These are phyloP conservation scores for Hemileccinum rubropunctum DNA, from an alignment of 768 basidiomycete genomes.

Conservation along the genomic window DNA sequence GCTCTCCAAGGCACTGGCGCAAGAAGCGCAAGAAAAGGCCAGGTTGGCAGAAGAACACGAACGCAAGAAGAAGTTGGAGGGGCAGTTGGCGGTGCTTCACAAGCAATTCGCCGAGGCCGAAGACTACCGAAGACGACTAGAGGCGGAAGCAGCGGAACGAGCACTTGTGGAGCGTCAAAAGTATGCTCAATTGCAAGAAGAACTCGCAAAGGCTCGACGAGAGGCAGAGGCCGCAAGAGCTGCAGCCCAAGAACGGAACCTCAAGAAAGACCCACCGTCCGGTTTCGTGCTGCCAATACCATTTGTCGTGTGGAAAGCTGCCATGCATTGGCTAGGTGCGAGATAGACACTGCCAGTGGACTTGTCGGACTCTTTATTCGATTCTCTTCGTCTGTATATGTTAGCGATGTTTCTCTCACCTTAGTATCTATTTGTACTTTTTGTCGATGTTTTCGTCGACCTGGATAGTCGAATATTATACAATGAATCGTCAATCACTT, in stretches of 20 bases:
- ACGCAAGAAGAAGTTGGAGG: conserved; percentile 26
- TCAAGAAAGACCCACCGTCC: conserved; percentile 29
- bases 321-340: conserved; percentile 32
- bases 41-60: conserved; percentile 30
- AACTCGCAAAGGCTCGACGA: conserved; percentile 28
- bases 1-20: conserved; percentile 21
- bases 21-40: conserved; percentile 31
- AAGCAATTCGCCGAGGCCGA: conserved; percentile 28
- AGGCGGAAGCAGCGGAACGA: conserved; percentile 27
- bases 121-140: conserved; percentile 25
- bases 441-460: background rate
- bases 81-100: conserved; percentile 26
- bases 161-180: conserved; percentile 28
- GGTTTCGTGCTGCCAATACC: conserved; percentile 32
- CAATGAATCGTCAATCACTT: background rate
- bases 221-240: conserved; percentile 24
- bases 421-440: conserved; percentile 19
- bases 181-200: conserved; percentile 28
- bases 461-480: conserved; percentile 3
- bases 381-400: background rate
- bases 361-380: background rate
- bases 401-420: background rate
- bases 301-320: conserved; percentile 34
- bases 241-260: conserved; percentile 23
- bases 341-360: conserved; percentile 12